Evolutionary conservation across 2,329 filamentous ascomycete species (phyloP).

Genomic region (Aspergillus spinulosporus): DNA sequence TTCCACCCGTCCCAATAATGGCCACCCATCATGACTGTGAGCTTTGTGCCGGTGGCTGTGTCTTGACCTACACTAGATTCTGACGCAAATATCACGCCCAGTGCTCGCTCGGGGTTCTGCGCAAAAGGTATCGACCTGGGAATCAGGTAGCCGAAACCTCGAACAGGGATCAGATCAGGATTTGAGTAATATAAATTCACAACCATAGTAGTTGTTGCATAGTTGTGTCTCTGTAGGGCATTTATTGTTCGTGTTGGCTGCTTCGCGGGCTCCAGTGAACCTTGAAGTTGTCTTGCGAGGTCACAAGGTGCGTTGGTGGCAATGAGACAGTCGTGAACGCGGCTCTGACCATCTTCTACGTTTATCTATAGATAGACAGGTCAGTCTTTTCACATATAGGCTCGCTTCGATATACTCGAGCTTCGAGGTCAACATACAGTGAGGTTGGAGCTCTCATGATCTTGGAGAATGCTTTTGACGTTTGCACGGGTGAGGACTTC

Average conservation of each 20-base stretch:
- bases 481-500: constrained; percentile 54
- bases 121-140: constrained; percentile 69
- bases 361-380: constrained; percentile 21
- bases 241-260: constrained; percentile 24
- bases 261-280: constrained; percentile 1
- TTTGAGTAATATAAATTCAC: constrained; percentile 83
- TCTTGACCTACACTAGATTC: constrained; percentile 62
- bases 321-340: constrained; percentile 34
- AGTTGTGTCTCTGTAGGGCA: constrained; percentile 44
- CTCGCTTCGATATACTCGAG: neutral
- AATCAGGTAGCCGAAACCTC: constrained; percentile 89
- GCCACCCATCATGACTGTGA: constrained; percentile 93
- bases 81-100: constrained; percentile 92
- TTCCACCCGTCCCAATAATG: constrained; percentile 78
- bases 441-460: constrained; percentile 23
- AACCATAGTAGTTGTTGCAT: constrained; percentile 80
- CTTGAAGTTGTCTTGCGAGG: constrained; percentile 25
- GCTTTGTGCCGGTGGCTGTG: constrained; percentile 67
- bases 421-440: constrained; percentile 22
- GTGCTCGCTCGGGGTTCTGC: constrained; percentile 76
- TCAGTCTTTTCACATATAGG: neutral
- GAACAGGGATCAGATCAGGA: constrained; percentile 62
- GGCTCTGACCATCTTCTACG: constrained; percentile 8
- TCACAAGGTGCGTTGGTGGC: constrained; percentile 33
- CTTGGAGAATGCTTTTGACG: constrained; percentile 50